These are phyloP conservation scores for Penicilliopsis zonata DNA, from an alignment of 495 filamentous ascomycete species.

Conservation along the genomic window DNA sequence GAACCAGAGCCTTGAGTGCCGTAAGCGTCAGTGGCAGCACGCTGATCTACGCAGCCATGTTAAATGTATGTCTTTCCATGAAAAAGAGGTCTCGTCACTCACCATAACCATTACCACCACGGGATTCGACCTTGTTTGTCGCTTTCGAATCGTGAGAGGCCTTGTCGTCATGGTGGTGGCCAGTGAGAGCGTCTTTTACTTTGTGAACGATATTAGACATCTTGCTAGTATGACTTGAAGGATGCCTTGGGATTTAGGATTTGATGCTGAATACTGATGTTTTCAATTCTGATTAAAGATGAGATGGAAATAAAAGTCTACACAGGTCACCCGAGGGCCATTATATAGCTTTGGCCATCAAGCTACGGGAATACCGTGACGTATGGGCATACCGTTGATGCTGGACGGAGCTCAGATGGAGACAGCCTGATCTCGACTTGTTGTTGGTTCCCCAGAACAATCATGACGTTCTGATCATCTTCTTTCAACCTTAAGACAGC, in stretches of 20 bases:
- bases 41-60: no score
- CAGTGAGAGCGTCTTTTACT: slow-evolving; percentile 55
- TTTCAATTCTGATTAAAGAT: not conserved
- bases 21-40: no score
- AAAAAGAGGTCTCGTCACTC: no score
- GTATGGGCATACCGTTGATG: not conserved
- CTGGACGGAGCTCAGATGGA: not conserved
- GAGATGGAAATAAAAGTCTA: not conserved
- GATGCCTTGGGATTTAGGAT: no score
- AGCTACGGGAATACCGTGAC: not conserved
- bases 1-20: not conserved
- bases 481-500: no score
- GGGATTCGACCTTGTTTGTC: slow-evolving; percentile 13
- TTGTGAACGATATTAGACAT: slow-evolving; percentile 65
- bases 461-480: slow-evolving; percentile 13
- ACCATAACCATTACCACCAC: no score
- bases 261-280: slow-evolving; percentile 15
- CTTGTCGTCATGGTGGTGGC: slow-evolving; percentile 22
- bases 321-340: no score
- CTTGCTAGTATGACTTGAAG: no score
- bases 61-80: no score
- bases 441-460: not conserved
- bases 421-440: not conserved
- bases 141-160: slow-evolving; percentile 7
- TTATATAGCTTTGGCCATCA: not conserved